Conservation (phyloP, 441 rosid species). For the Pelargonium fulgidum region DNA sequence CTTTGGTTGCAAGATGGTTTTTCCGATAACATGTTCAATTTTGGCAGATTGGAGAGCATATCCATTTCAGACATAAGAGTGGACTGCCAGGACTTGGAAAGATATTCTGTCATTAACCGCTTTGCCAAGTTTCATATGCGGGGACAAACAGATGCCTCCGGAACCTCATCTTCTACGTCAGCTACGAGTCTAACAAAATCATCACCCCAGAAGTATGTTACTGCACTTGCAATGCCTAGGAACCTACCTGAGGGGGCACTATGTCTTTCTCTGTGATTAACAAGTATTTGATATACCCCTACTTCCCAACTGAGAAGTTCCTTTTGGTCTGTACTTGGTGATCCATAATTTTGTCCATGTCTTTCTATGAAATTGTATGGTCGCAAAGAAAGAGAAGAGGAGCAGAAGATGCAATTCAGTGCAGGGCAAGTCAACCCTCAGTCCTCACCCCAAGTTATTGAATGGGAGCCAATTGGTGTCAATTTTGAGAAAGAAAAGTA, state of each 20-base stretch:
- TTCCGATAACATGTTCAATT: constrained; percentile 1
- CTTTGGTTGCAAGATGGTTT: no score
- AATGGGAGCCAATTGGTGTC: constrained; percentile 24
- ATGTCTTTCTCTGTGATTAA: constrained; percentile 70
- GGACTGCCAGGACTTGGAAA: constrained; percentile 75
- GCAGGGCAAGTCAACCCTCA: neutral
- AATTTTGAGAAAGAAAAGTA: constrained; percentile 34
- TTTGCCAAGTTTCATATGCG: constrained; percentile 74
- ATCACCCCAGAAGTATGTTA: constrained; percentile 56
- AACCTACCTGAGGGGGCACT: constrained; percentile 75
- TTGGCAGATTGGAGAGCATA: constrained; percentile 59
- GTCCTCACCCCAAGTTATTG: constrained; percentile 13
- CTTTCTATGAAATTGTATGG: constrained; percentile 24
- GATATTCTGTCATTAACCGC: constrained; percentile 66
- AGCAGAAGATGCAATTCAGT: constrained; percentile 22
- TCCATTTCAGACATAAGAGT: constrained; percentile 55
- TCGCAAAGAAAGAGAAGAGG: constrained; percentile 22
- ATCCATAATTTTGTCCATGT: constrained; percentile 22
- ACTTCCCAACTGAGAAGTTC: constrained; percentile 18
- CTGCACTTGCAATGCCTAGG: constrained; percentile 62
- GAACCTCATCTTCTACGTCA: constrained; percentile 40
- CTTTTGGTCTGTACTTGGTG: constrained; percentile 23
- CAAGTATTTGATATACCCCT: constrained; percentile 31
- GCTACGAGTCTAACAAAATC: constrained; percentile 31
- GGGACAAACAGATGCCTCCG: constrained; percentile 40